Base-by-base conservation (phyloP, 1,284 basidiomycete genomes). In the Singerocomus rubriflavus region DNA sequence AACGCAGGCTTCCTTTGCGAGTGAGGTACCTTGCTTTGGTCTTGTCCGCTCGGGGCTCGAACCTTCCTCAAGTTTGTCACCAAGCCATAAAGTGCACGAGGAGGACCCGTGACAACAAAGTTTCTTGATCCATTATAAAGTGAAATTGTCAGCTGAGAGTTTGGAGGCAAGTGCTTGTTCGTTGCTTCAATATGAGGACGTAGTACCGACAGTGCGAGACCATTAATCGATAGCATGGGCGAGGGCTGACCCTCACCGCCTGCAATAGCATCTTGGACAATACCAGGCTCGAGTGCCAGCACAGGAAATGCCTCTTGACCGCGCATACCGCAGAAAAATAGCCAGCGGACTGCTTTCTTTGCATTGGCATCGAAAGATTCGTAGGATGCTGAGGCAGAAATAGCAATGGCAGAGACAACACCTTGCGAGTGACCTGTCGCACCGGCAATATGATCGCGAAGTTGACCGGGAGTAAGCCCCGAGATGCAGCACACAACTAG, bases 341-440 rank as follows among this genome's bases (percentile, higher is more conserved):
- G 82, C 82, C 95, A 95, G 61, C 79, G 86, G 60, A 97, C 70
- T 27, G 93, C 92, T 71, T 96, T 95, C 66, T 78, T 73, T 14
- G 84, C 80, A 70, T 98, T 96, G 55, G 74, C 71, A 48, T 79
- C 71, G 69, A 93, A 90, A 5, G 82, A 82, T 45, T 88, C 85
- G 60, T 86, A 84, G 36, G 84, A 82, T 32, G 78, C 76, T 14
- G 93, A 96, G 2, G 93, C 82, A 8, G 94, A 80, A 59, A 98
- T 82, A 29, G 84, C 88, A 46, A 97, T 82, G 21, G 96, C 96
- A 17, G 94, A 93, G 50, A 98, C 85, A 59, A 99, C 84, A 58
- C 96, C 97, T 71, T 98, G 96, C 7, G 93, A 97, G 74, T 99
- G 96, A 41, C 96, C 96, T 11, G 96, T 98, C 6, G 93, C 84